A percentile compares a stretch with the other conserved stretches of the same genome.
Conservation (phyloP, 2,329 filamentous ascomycete species). For the Colletotrichum sp. region DNA sequence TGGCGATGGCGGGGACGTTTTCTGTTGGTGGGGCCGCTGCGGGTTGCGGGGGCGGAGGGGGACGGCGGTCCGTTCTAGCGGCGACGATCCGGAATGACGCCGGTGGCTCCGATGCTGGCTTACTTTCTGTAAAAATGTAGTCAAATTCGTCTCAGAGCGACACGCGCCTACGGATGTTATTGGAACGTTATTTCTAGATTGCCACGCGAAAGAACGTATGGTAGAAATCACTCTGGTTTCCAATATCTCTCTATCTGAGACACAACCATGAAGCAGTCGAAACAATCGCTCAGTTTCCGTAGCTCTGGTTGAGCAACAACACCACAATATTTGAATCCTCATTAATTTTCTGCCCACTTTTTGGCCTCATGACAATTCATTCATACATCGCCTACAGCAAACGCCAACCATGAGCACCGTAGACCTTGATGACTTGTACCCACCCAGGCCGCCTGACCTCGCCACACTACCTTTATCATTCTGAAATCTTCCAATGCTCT, state of each 20-base stretch:
- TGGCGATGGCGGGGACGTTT: slow-evolving; percentile 5
- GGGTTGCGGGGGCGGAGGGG: not conserved
- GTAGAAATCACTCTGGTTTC: not conserved
- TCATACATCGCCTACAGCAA: not conserved
- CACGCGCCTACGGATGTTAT: accelerated
- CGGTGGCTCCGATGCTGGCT: not conserved
- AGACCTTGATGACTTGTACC: not conserved
- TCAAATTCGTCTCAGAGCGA: not conserved
- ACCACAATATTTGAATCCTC: not conserved
- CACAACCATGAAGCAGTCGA: not conserved
- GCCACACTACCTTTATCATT: not conserved
- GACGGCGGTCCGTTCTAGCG: not conserved
- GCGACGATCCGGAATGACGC: not conserved
- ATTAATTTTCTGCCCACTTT: not conserved
- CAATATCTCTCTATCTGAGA: not conserved
- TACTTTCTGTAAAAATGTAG: not conserved
- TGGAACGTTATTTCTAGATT: accelerated
- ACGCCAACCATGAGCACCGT: not conserved
- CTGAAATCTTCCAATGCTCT: not conserved
- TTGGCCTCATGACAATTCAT: not conserved
- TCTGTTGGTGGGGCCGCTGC: slow-evolving; percentile 8
- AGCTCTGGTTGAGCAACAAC: not conserved
- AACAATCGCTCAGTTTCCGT: not conserved
- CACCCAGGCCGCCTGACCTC: not conserved
- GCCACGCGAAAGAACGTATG: not conserved